A percentile compares a stretch with the other conserved stretches of the same genome.
These are phyloP conservation scores for Leishmania tarentolae DNA, from an alignment of 208 protist genomes.

Conservation along the genomic window DNA sequence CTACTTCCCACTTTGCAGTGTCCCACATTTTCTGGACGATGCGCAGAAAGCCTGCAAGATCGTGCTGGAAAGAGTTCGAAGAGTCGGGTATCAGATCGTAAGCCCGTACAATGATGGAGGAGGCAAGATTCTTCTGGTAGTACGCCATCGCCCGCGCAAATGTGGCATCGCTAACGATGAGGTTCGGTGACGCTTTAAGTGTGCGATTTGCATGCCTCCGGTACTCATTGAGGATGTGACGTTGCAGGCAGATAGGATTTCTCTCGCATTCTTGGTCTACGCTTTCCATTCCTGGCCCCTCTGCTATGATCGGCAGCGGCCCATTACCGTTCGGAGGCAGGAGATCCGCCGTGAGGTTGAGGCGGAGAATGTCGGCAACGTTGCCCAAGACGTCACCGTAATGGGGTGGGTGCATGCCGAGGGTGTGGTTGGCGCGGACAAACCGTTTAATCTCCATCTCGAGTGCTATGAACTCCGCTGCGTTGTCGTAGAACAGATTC, in stretches of 20 bases:
- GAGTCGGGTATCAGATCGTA: constrained; percentile 23
- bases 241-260: constrained; percentile 12
- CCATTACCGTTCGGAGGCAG: neutral
- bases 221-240: constrained; percentile 16
- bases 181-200: constrained; percentile 30
- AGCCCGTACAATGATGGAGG: constrained; percentile 35
- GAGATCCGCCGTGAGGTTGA: constrained; percentile 7
- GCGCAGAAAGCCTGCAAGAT: constrained; percentile 25
- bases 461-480: constrained; percentile 29
- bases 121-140: constrained; percentile 28
- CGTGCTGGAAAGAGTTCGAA: constrained; percentile 6
- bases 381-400: constrained; percentile 29
- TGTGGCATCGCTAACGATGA: constrained; percentile 31
- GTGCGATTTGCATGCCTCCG: constrained; percentile 33
- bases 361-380: constrained; percentile 14
- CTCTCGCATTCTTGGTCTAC: constrained; percentile 3
- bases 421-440: constrained; percentile 23
- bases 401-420: constrained; percentile 35
- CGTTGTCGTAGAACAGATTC: constrained; percentile 20
- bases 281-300: constrained; percentile 1
- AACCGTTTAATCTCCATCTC: constrained; percentile 31
- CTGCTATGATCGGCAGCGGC: constrained; percentile 4
- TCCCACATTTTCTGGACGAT: constrained; percentile 42
- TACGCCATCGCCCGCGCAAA: constrained; percentile 27
- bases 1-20: constrained; percentile 16